These are phyloP conservation scores for Elsinoe necatrix DNA, from an alignment of 2,329 filamentous ascomycete species.

Conservation along the genomic window DNA sequence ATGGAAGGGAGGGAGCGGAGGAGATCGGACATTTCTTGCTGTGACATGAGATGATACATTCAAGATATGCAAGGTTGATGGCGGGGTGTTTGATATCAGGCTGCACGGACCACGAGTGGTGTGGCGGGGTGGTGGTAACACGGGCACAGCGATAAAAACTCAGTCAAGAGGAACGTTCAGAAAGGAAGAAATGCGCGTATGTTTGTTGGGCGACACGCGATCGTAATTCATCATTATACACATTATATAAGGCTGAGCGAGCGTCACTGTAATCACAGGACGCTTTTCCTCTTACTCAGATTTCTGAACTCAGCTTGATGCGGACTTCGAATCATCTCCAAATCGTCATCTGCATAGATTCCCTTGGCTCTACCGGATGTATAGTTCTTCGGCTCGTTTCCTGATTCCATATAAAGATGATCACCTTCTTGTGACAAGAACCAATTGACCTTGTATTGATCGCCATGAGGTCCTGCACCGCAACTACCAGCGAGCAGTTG, in stretches of 20 bases:
- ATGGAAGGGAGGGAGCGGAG: slow-evolving; percentile 18
- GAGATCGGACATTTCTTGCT: slow-evolving; percentile 17
- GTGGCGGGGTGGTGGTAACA: neutral
- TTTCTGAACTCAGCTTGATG: slow-evolving; percentile 30
- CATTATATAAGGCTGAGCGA: neutral
- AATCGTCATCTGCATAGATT: slow-evolving; percentile 14
- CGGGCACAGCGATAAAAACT: neutral
- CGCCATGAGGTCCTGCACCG: slow-evolving; percentile 46
- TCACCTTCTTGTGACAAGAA: slow-evolving; percentile 27
- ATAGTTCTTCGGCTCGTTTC: neutral
- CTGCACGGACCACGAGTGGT: neutral
- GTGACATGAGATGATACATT: neutral
- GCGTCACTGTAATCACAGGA: slow-evolving; percentile 21
- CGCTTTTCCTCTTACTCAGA: slow-evolving; percentile 31
- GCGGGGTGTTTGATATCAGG: neutral
- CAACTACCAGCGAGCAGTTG: slow-evolving; percentile 47
- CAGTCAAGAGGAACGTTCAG: neutral
- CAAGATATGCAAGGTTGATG: neutral
- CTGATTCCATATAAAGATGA: slow-evolving; percentile 45
- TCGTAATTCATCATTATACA: slow-evolving; percentile 7
- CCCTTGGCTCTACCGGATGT: neutral
- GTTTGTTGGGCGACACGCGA: neutral
- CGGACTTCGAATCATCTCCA: slow-evolving; percentile 14
- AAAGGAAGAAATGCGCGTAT: neutral
- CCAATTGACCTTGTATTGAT: slow-evolving; percentile 41